Evolutionary conservation across 2,329 filamentous ascomycete genomes (phyloP).

Genomic region (Fusarium sp.): DNA sequence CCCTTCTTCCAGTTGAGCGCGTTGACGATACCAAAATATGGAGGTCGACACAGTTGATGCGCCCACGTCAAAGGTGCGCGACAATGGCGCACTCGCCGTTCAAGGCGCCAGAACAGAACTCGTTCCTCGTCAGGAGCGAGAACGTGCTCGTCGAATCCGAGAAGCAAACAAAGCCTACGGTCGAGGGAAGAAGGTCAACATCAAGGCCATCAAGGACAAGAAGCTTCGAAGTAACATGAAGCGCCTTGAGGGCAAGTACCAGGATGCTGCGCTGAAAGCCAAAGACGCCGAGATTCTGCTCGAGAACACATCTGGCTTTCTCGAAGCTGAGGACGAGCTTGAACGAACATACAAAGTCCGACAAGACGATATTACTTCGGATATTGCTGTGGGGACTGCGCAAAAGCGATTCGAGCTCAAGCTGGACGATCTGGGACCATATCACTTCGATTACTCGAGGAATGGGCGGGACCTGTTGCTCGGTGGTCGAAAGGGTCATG

Average conservation of each 20-base stretch:
- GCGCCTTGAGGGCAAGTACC: constrained; percentile 82
- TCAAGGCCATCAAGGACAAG: constrained; percentile 83
- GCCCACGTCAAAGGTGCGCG: constrained; percentile 51
- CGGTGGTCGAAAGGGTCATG: constrained; percentile 90
- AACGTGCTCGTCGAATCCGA: constrained; percentile 62
- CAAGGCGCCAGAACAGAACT: constrained; percentile 63
- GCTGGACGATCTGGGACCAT: constrained; percentile 84
- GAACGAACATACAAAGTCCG: constrained; percentile 93
- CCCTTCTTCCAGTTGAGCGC: constrained; percentile 22
- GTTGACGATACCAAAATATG: constrained; percentile 46
- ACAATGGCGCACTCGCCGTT: constrained; percentile 65
- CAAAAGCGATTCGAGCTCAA: constrained; percentile 94
- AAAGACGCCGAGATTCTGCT: constrained; percentile 96
- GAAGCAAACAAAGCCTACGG: constrained; percentile 83
- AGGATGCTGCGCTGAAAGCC: constrained; percentile 81
- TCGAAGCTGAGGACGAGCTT: constrained; percentile 88
- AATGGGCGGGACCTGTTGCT: constrained; percentile 89
- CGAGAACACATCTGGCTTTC: constrained; percentile 85
- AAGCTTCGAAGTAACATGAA: constrained; percentile 86
- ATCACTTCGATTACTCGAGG: constrained; percentile 86
- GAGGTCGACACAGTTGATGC: constrained; percentile 51
- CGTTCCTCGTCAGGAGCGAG: constrained; percentile 60
- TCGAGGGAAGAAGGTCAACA: constrained; percentile 79
- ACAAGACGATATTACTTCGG: constrained; percentile 83
- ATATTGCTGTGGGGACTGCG: constrained; percentile 83